Conservation (phyloP, 2,329 filamentous ascomycete genomes). For the Ilyonectria destructans region DNA sequence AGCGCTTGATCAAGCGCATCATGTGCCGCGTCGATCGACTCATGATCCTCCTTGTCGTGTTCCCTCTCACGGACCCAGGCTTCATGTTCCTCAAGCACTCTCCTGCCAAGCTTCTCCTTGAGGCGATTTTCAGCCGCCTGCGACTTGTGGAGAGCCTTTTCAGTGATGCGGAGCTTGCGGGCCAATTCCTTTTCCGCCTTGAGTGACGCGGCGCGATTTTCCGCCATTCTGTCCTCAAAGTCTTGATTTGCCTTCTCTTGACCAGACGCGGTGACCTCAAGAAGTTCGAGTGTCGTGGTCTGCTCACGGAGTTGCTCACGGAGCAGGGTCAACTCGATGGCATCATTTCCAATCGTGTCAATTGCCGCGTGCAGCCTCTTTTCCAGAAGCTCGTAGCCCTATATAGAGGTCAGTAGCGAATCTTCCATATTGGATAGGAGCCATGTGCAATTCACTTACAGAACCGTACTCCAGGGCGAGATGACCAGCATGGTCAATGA, state of each 20-base stretch:
- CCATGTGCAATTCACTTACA: background rate
- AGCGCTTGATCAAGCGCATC: conserved; percentile 13
- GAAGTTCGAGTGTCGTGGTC: background rate
- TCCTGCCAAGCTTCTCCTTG: conserved; percentile 15
- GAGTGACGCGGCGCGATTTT: conserved; percentile 2
- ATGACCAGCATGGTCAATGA: conserved; percentile 13
- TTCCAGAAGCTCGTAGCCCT: conserved; percentile 16
- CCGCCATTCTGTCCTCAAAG: background rate
- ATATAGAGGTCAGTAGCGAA: background rate
- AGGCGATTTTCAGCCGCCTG: conserved; percentile 7
- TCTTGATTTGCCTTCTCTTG: conserved; percentile 1
- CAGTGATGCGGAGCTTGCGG: conserved; percentile 7
- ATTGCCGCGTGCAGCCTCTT: conserved; percentile 14
- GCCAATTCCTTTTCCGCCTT: conserved; percentile 13
- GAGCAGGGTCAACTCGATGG: conserved; percentile 14
- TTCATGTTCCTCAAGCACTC: conserved; percentile 18
- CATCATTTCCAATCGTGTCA: conserved; percentile 21
- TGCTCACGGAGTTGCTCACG: conserved; percentile 4
- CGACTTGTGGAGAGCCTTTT: conserved; percentile 6
- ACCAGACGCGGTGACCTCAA: conserved; percentile 1
- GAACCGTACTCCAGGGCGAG: conserved; percentile 5
- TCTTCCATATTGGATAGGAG: background rate
- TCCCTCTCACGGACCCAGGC: conserved; percentile 2
- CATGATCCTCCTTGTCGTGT: conserved; percentile 13
- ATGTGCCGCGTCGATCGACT: background rate